Evolutionary conservation across 805 yeast species (phyloP), one percentile per base, ranked within the genome.

Genomic region (Candida takata): DNA sequence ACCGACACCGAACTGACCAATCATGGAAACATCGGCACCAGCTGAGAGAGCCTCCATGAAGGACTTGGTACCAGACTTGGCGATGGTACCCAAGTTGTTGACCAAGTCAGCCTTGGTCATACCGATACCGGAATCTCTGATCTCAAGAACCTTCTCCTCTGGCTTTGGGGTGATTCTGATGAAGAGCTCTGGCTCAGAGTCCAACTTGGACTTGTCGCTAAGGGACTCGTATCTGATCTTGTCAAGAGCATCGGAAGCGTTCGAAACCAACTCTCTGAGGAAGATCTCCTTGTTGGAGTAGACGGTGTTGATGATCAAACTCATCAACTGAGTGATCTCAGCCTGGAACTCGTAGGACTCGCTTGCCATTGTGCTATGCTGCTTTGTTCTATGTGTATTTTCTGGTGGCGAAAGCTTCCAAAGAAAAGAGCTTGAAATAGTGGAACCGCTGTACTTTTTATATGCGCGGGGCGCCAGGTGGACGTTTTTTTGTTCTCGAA

Each of bases 1-100:
- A 80, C 99, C 99, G 56, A 92, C 98, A 87, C 99, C 99, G 74
- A 92, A 92, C 74, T 92, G 98, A 78, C 99, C 99, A 72, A 92
- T 92, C 98, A 92, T 92, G 48, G 97, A 88, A 46, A 92, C 97
- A 67, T 92, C 99, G 44, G 99, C 98, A 72, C 98, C 98, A 49
- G 97, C 97, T 50, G 95, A 82, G 51, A 94, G 76, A 51, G 98
- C 98, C 73, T 92, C 98, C 98, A 92, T 92, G 69, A 92, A 92
- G 54, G 95, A 86, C 74, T 92, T 92, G 56, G 99, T 92, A 72
- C 99, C 99, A 51, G 99, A 92, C 73, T 92, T 92, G 62, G 99
- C 99, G 63, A 92, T 92, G 51, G 97, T 92, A 82, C 99, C 99
- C 68, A 92, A 84, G 75, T 92, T 92, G 81, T 94, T 92, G 60